These are phyloP conservation scores for Bolboschoenoplectus hybrid DNA, from an alignment of 202 grass and related monocot species.

Conservation along the genomic window DNA sequence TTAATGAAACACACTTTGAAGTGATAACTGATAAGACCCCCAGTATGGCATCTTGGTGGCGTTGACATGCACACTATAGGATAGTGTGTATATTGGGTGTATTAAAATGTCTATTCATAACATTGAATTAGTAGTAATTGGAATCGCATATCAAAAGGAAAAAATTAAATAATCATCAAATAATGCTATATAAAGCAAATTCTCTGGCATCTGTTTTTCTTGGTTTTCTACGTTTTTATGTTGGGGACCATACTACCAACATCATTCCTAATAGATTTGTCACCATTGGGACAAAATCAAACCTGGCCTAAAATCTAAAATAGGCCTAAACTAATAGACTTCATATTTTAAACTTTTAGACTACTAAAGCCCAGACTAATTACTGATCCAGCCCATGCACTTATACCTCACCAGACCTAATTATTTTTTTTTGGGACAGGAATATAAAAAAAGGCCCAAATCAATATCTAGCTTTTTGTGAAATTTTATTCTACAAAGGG, in stretches of 20 bases:
- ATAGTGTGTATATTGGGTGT: neutral
- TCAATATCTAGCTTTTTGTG: neutral
- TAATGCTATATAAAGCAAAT: conserved; percentile 24
- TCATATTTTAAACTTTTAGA: neutral
- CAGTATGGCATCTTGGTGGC: neutral
- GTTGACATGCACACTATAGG: conserved; percentile 15
- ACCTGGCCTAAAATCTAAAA: neutral
- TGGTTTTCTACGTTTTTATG: conserved; percentile 27
- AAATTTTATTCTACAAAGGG: neutral
- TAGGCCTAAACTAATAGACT: neutral
- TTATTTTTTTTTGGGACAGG: neutral
- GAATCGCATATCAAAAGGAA: conserved; percentile 33
- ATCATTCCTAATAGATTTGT: neutral
- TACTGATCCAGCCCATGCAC: neutral
- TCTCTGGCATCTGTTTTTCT: conserved; percentile 9
- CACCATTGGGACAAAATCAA: neutral
- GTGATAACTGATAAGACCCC: neutral
- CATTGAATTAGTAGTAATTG: conserved; percentile 22
- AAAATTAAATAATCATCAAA: conserved; percentile 25
- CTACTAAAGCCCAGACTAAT: neutral
- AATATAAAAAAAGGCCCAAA: neutral
- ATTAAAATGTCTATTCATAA: neutral
- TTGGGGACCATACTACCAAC: conserved; percentile 34
- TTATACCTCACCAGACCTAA: neutral
- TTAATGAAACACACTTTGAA: conserved; percentile 4